Evolutionary conservation across 106 monocot species (phyloP), one percentile per base, ranked within the genome.

Genomic region (Triglochin maritima): DNA sequence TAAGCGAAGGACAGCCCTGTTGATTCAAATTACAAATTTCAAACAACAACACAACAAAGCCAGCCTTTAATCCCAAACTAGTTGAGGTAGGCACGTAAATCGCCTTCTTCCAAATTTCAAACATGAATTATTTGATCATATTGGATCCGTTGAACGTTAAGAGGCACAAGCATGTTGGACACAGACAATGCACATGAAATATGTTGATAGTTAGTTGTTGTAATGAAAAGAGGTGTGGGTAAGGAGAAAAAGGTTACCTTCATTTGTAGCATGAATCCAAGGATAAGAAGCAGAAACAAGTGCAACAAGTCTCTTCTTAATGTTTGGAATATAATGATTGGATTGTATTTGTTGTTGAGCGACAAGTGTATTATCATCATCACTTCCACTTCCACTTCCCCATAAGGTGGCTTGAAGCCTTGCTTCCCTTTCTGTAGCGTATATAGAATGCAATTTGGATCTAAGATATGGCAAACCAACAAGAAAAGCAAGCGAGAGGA

Each of bases 221-320:
- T n/a, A n/a, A n/a, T n/a, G n/a, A n/a, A n/a, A n/a, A n/a, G n/a
- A n/a, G n/a, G n/a, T n/a, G n/a, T n/a, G n/a, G n/a, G n/a, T n/a
- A n/a, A n/a, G n/a, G n/a, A n/a, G n/a, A n/a, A n/a, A n/a, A 29
- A 29, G 29, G 29, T 29, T 59, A 94, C 96, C 96, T 86, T 96
- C 96, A 78, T 78, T 88, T 43, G 86, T 88, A 65, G 88, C 91
- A 88, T 96, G 96, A 66, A 96, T 80, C 90, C 87, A 96, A 66
- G 96, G 96, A 79, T 96, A 96, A 77, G 78, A 96, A 66, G 71
- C 74, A 78, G 76, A 78, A 44, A 96, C 68, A 56, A 86, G 63
- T 72, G 76, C 59, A 59, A 65, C 65, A 65, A 96, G 60, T 69
- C 67, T 83, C 78, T 74, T 88, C 70, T 73, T 96, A 29, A 88